Conservation (phyloP, 306 rosid species). For the Inga oerstediana region DNA sequence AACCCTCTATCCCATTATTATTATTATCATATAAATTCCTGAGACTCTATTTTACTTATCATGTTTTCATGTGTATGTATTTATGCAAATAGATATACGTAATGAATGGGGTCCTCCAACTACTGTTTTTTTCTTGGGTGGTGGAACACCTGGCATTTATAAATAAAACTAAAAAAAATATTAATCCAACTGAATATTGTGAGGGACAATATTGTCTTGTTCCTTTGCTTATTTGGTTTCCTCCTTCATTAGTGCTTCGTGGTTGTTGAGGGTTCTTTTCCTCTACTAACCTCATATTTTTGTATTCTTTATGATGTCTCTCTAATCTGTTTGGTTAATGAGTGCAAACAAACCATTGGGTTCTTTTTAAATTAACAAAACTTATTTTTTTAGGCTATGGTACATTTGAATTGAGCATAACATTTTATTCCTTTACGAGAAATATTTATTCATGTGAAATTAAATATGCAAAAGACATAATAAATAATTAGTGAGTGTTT, state of each 20-base stretch:
- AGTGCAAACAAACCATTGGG: neutral
- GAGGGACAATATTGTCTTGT: neutral
- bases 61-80: neutral
- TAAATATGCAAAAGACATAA: neutral
- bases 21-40: too few species aligned
- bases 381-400: neutral
- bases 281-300: neutral
- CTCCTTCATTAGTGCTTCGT: slow-evolving; percentile 38
- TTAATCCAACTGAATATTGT: slow-evolving; percentile 7
- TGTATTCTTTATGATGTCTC: neutral
- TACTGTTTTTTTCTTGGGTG: neutral
- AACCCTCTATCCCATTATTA: too few species aligned
- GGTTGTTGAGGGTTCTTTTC: slow-evolving; percentile 41
- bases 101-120: slow-evolving; percentile 23
- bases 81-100: neutral
- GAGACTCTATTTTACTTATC: neutral
- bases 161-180: neutral
- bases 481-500: neutral
- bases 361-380: neutral
- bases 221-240: neutral
- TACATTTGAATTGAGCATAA: neutral
- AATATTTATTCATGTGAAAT: neutral
- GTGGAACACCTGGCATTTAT: slow-evolving; percentile 39
- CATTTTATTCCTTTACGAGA: neutral
- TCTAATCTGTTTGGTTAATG: neutral